Conservation (phyloP, 2,329 filamentous ascomycete genomes). For the Saccharata proteae region DNA sequence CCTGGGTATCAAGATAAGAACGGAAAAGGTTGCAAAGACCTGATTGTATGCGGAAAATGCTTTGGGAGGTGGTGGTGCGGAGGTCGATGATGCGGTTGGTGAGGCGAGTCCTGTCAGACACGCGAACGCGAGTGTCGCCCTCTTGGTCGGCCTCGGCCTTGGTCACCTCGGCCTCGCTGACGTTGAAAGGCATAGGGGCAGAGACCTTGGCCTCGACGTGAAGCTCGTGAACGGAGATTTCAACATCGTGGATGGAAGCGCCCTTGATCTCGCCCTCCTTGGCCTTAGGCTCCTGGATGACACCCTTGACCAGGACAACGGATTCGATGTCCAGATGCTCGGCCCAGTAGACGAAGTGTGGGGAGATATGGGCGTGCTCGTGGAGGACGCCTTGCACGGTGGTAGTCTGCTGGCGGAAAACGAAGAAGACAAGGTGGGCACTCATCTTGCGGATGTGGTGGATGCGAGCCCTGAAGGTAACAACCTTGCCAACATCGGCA, state of each 20-base stretch:
- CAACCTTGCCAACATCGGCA: slow-evolving; percentile 44
- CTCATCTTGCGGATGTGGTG: slow-evolving; percentile 75
- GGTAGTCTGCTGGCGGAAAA: slow-evolving; percentile 71
- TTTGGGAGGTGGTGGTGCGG: slow-evolving; percentile 73
- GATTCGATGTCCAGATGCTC: slow-evolving; percentile 71
- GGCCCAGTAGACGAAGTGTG: slow-evolving; percentile 75
- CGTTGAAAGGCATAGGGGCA: slow-evolving; percentile 55
- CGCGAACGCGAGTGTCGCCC: slow-evolving; percentile 45
- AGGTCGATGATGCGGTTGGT: slow-evolving; percentile 73
- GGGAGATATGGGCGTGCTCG: slow-evolving; percentile 49
- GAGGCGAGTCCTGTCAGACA: slow-evolving; percentile 62
- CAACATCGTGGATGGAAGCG: slow-evolving; percentile 62
- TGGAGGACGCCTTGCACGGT: slow-evolving; percentile 77
- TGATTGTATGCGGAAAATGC: slow-evolving; percentile 77
- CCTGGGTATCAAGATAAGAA: slow-evolving; percentile 56
- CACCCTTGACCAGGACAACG: slow-evolving; percentile 64
- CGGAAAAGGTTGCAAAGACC: slow-evolving; percentile 73
- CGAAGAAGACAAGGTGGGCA: slow-evolving; percentile 69
- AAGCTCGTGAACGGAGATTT: slow-evolving; percentile 57
- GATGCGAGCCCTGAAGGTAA: slow-evolving; percentile 59
- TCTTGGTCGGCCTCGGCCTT: slow-evolving; percentile 42
- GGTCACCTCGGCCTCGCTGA: slow-evolving; percentile 57
- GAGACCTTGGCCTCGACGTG: slow-evolving; percentile 50
- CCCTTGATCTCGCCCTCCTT: slow-evolving; percentile 57
- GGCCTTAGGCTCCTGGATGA: slow-evolving; percentile 57